Base-by-base conservation (phyloP, 768 basidiomycete species). In the Boletus patriciae region DNA sequence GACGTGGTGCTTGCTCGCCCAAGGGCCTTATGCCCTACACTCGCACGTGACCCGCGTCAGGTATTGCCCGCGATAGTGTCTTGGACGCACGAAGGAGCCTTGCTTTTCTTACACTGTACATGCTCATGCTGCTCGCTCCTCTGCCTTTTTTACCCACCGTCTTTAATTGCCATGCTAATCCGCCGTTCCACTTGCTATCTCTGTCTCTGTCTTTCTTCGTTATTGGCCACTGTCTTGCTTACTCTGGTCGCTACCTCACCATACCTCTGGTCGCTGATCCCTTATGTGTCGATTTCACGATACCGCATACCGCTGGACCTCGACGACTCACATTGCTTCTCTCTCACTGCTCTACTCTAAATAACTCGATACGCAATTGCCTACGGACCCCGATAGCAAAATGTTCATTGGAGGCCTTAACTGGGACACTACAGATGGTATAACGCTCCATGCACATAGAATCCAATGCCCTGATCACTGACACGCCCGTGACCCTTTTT, bases 381-480 rank as follows among this genome's bases (percentile, higher is more conserved):
- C 63, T 72, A 65, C 57, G 63, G 63, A 62, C 68, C 60, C 68
- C 61, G 67, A 67, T 83, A 92, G 91, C 74, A 93, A 93, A 81
- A 86, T 93, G 81, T 93, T 93, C 78, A 86, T 93, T 72, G 91
- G 91, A 65, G 91, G 91, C 67, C 80, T 93, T 62, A 92, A 87
- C 77, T 93, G 91, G 91, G 90, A 92, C 70, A 93, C 91, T 69
- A 89, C 87, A 76, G 91, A 92, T 79, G 91, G 91, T 92, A 80
- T 78, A 73, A 64, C 65, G 27, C 66, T 67, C 40, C 62, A 59
- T 58, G 61, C 62, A 57, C 59, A 61, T 61, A 54, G 58, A 66
- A 70, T 63, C 40, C 41, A 62, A 63, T 54, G 2, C 60, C 29
- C 57, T 63, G 51, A 8, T 59, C 62, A 59, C 67, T 74, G 62